These are phyloP conservation scores for Erythrobasidium hasegawianum DNA, from an alignment of 1,284 basidiomycete species.

Conservation along the genomic window DNA sequence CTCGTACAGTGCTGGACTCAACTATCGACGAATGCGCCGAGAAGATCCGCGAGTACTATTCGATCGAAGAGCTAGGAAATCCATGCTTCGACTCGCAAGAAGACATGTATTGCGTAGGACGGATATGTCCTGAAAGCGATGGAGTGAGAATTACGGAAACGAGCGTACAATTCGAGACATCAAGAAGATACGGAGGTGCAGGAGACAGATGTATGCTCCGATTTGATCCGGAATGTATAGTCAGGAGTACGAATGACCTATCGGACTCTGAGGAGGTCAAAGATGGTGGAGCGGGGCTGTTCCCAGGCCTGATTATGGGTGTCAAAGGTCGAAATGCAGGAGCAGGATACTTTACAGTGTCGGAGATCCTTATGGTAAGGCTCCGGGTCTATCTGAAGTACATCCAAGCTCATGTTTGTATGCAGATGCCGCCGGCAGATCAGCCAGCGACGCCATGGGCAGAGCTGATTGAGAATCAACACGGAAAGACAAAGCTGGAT, in stretches of 20 bases:
- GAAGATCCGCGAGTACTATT: constrained; percentile 65
- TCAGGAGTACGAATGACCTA: constrained; percentile 57
- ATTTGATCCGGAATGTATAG: constrained; percentile 63
- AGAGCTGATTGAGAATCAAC: constrained; percentile 47
- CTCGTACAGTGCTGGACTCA: constrained; percentile 69
- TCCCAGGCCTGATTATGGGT: constrained; percentile 83
- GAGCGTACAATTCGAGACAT: constrained; percentile 72
- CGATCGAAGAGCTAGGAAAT: constrained; percentile 67
- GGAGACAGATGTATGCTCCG: constrained; percentile 54
- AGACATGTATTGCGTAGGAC: constrained; percentile 70
- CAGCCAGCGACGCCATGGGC: constrained; percentile 46
- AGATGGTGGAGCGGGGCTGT: constrained; percentile 68
- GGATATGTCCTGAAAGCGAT: constrained; percentile 67
- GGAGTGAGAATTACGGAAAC: constrained; percentile 66
- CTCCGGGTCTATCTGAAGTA: too few relatives aligned
- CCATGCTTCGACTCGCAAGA: constrained; percentile 65
- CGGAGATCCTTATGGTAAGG: constrained; percentile 73
- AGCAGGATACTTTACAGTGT: constrained; percentile 76
- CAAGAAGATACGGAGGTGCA: constrained; percentile 70
- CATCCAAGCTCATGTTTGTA: not conserved
- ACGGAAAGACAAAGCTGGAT: constrained; percentile 46
- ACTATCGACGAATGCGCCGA: constrained; percentile 78
- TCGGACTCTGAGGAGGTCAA: constrained; percentile 52
- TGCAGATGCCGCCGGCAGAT: constrained; percentile 51
- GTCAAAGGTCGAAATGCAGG: constrained; percentile 89